Evolutionary conservation across 108 stramenopile genomes (phyloP), one percentile per base, ranked within the genome.

Genomic region (Schizochytrium sp.): DNA sequence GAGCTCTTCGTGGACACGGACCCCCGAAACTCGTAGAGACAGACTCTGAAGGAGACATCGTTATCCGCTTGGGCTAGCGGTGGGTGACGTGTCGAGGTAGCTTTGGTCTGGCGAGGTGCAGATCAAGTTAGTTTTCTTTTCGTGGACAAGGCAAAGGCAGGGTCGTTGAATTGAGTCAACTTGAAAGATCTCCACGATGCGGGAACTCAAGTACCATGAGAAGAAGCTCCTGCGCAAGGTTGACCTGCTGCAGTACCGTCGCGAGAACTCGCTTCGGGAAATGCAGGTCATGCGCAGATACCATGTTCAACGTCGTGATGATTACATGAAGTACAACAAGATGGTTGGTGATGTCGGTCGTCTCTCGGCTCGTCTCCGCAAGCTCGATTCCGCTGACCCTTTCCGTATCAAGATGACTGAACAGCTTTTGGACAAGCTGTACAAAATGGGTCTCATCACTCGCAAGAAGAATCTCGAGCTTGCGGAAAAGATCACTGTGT

Each of bases 181-280:
- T n/a, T 17, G 19, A 60, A 2, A 60, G 1, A 53, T 58, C 13
- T 28, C 41, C 19, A 88, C 17, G 28, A 93, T 93, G 93, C 72
- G 93, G 90, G 53, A 98, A 92, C 94, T 99, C 15, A 98, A 98
- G 92, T 92, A 98, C 89, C 99, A 99, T 87, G 98, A 99, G 91
- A 96, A 98, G 93, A 98, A 98, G 89, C 96, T 99, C 5, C 93
- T 99, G 41, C 97, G 97, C 46, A 98, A 98, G 91, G 98, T 99
- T 49, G 96, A 96, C 83, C 96, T 99, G 89, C 96, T 98, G 89
- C 94, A 96, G 72, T 99, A 97, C 98, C 98, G 98, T 88, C 93
- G 94, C 28, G 99, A 98, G 88, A 96, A 97, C 90, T 98, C 97
- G 89, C 91, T 98, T 42, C 96, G 97, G 10, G 97, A 97, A 7